Evolutionary conservation across 1,139 yeast species (phyloP), one percentile per base, ranked within the genome.

Genomic region (Hyphopichia fennica): DNA sequence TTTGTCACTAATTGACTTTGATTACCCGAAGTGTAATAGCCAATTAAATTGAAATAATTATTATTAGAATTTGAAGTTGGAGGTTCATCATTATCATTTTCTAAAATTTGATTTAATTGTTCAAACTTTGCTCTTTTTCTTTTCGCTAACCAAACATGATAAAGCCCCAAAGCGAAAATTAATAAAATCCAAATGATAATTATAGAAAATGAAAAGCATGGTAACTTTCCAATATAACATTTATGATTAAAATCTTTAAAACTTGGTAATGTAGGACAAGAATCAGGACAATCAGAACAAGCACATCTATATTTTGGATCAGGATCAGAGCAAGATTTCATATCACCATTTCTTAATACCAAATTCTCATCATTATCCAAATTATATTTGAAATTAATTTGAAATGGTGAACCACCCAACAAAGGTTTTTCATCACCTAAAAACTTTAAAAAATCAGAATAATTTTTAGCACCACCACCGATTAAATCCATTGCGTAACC

Each of bases 401-500:
- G 98, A 58, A 93, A 90, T 0, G 98, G 97, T 0, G 96, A 88
- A 0, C 98, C 98, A 1, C 98, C 98, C 5, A 93, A 69, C 49
- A 88, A 54, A 0, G 98, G 98, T 58, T 91, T 91, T 53, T 90
- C 95, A 58, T 91, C 98, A 6, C 98, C 98, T 44, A 93, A 65
- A 57, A 91, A 93, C 62, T 89, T 87, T 51, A 93, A 69, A 58
- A 93, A 93, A 41, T 81, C 81, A 35, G 69, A 57, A 57, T 79
- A 87, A 54, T 83, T 80, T 45, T 74, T 76, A 2, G 98, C 98
- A 0, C 98, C 98, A 9, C 99, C 99, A 6, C 99, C 99, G 39
- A 93, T 85, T 40, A 93, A 74, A 58, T 93, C 98, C 97, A 93
- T 90, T 8, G 97, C 98, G 55, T 79, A 87, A 2, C 98, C 97